These are phyloP conservation scores for Nicotiana rustica DNA, from an alignment of 305 asterid genomes.

Conservation along the genomic window DNA sequence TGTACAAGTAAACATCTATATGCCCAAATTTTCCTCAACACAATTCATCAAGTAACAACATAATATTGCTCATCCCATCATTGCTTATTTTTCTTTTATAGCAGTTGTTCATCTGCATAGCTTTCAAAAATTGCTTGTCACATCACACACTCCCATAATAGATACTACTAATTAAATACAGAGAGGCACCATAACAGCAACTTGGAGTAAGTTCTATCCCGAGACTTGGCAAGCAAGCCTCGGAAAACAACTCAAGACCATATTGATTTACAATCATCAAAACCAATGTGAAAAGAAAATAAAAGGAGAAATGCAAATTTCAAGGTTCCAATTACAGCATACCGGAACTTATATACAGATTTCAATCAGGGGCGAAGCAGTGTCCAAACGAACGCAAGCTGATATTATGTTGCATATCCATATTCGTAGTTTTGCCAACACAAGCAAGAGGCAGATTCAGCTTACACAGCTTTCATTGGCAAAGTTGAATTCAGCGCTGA, in stretches of 20 bases:
- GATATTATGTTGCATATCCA: conserved; percentile 19
- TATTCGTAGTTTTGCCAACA: conserved; percentile 8
- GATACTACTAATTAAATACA: conserved; percentile 21
- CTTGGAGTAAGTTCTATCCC: not conserved
- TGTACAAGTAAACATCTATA: not conserved
- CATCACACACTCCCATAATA: conserved; percentile 14
- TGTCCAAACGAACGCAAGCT: conserved; percentile 7
- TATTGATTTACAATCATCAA: conserved; percentile 33
- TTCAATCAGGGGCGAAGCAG: conserved; percentile 27
- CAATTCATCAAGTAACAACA: not conserved
- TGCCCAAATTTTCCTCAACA: conserved; percentile 15
- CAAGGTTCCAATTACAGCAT: conserved; percentile 15
- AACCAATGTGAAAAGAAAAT: conserved; percentile 7
- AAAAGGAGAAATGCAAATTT: not conserved
- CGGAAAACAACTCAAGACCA: conserved; percentile 23
- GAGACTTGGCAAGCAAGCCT: not conserved
- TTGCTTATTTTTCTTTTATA: conserved; percentile 21
- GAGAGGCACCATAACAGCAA: conserved; percentile 25
- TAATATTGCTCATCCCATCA: conserved; percentile 29
- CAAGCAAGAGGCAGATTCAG: conserved; percentile 36
- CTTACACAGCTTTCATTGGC: conserved; percentile 31
- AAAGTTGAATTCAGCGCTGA: not conserved
- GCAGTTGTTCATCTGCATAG: conserved; percentile 32
- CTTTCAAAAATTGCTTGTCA: conserved; percentile 33
- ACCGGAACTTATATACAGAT: conserved; percentile 30